Evolutionary conservation across 2,329 filamentous ascomycete genomes (phyloP).

Genomic region (Aspergillus texensis): DNA sequence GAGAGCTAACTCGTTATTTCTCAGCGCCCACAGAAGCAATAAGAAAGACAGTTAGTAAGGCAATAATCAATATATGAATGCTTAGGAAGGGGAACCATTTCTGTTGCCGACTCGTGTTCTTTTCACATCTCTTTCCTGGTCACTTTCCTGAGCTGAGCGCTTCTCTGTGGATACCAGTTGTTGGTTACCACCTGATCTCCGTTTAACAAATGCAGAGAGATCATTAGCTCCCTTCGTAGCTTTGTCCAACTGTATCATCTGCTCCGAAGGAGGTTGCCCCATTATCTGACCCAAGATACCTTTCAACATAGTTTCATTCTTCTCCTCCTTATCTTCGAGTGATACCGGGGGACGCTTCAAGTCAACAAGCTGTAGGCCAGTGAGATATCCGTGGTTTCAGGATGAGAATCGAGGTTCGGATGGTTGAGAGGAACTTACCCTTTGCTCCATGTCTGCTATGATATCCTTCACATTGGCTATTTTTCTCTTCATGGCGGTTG

Average conservation of each 20-base stretch:
- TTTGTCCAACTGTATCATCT: slow-evolving; percentile 57
- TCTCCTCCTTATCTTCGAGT: slow-evolving; percentile 41
- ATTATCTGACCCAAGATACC: slow-evolving; percentile 62
- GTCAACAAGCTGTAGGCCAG: slow-evolving; percentile 52
- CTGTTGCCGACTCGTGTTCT: slow-evolving; percentile 24
- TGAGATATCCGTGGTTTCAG: slow-evolving; percentile 12
- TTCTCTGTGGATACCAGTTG: slow-evolving; percentile 26
- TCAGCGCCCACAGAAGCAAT: neutral
- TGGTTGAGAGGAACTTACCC: slow-evolving; percentile 42
- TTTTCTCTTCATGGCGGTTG: slow-evolving; percentile 45
- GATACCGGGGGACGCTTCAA: slow-evolving; percentile 58
- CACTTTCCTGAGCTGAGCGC: slow-evolving; percentile 29
- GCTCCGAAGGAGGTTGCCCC: slow-evolving; percentile 56
- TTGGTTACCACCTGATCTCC: slow-evolving; percentile 44
- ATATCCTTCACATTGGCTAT: slow-evolving; percentile 65
- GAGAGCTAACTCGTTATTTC: neutral
- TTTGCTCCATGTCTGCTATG: slow-evolving; percentile 62
- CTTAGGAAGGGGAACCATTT: slow-evolving; percentile 1
- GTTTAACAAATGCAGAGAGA: slow-evolving; percentile 60
- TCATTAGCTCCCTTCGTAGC: slow-evolving; percentile 61
- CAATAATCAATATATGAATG: neutral
- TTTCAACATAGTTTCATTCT: slow-evolving; percentile 49
- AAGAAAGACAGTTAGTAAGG: neutral
- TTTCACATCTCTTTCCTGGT: slow-evolving; percentile 28
- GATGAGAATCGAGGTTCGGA: neutral